A percentile compares a stretch with the other conserved stretches of the same genome.
Evolutionary conservation across 2,329 filamentous ascomycete species (phyloP).

Genomic region (Monosporascus sp.): DNA sequence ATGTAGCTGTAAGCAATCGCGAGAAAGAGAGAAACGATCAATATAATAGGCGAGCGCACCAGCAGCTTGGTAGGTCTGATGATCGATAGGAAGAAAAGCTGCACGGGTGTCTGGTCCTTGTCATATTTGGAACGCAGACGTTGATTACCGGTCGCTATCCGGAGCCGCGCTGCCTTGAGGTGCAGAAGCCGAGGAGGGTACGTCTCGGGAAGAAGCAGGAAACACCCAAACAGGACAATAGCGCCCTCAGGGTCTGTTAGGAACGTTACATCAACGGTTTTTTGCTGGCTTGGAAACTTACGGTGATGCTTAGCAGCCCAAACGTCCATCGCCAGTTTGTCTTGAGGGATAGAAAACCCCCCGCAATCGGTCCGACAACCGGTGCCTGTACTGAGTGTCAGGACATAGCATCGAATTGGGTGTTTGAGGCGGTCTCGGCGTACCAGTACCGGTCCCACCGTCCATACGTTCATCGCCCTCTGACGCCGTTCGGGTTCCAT

Average conservation of each 20-base stretch:
- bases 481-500: not conserved
- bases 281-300: not conserved
- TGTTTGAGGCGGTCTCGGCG: not conserved
- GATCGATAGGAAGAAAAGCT: conserved; percentile 30
- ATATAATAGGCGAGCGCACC: conserved; percentile 53
- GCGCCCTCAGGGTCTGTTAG: not conserved
- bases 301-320: not conserved
- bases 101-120: not conserved
- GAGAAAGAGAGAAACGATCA: conserved; percentile 51
- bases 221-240: not conserved
- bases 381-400: not conserved
- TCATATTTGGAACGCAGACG: not conserved
- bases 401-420: not conserved
- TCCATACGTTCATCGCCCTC: not conserved
- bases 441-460: not conserved
- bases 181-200: not conserved
- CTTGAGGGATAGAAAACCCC: not conserved
- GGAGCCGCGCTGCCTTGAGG: not conserved
- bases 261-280: not conserved
- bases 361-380: not conserved
- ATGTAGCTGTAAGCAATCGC: conserved; percentile 41
- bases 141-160: not conserved
- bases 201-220: not conserved
- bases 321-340: not conserved
- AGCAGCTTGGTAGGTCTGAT: conserved; percentile 52